Evolutionary conservation across 352 stramenopile genomes (phyloP), one percentile per base, ranked within the genome.

Genomic region (Globisporangium orthogonon): DNA sequence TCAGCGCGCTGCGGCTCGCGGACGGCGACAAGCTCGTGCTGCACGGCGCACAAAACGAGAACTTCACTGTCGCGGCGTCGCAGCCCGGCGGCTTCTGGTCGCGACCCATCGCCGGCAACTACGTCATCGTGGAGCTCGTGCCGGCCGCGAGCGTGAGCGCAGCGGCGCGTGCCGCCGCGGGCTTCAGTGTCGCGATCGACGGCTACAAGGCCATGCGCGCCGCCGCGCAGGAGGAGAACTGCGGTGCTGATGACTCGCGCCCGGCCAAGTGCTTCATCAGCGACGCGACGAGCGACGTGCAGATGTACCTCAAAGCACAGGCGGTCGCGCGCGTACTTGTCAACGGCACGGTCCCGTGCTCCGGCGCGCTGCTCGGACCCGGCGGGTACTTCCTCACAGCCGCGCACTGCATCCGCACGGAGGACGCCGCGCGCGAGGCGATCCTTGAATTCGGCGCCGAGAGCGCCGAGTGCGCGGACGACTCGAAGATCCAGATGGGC

Each of bases 391-490:
- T 75, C 17, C 47, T 75, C 33, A 75, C 67, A 2, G 54, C 67
- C 11, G 53, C 61, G n/a, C 61, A 68, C 30, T 75, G 67, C 30
- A 50, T 75, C 18, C 49, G 47, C 30, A 63, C 65, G 4, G 39
- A 61, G n/a, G 54, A 50, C 7, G 48, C 51, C 1, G 61, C 62
- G 2, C 50, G 41, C 13, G 41, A 46, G 23, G 57, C 60, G 50
- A 50, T 60, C 40, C 44, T 74, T 14, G 61, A 69, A 44, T 69
- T 71, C 53, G 61, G 65, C 53, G 65, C 61, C 51, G 60, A 71
- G 49, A 68, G 50, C 39, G 23, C 48, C 13, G 40, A 41, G 43
- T 74, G 63, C 43, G 11, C 51, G 4, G 43, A 67, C 35, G 43
- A 70, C 40, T 65, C 59, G n/a, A 55, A 64, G 30, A 53, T 58